phyloP scores from a whole-genome alignment of 1,139 yeast species.

The Geotrichum aggregatum region DNA sequence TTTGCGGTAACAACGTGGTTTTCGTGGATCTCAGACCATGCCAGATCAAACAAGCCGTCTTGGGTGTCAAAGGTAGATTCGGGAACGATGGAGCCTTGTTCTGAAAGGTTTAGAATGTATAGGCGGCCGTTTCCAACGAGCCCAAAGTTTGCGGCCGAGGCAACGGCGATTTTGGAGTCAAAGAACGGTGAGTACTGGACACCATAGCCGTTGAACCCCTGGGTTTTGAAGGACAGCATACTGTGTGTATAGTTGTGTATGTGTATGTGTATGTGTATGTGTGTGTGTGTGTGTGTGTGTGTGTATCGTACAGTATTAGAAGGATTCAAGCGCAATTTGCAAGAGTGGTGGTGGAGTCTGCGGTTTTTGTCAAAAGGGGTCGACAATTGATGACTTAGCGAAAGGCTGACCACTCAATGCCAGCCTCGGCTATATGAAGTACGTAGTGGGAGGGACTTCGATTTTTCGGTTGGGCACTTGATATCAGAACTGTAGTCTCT shows the following conservation, averaged over 20 bases:
- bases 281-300: too few species aligned
- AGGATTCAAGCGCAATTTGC: too few species aligned
- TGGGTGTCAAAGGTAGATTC: conserved; percentile 77
- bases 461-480: too few species aligned
- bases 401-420: too few species aligned
- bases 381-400: too few species aligned
- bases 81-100: conserved; percentile 55
- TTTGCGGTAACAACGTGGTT: conserved; percentile 77
- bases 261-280: too few species aligned
- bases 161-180: conserved; percentile 85
- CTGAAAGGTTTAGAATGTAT: conserved; percentile 61
- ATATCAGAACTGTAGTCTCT: too few species aligned
- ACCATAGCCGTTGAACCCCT: conserved; percentile 82
- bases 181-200: conserved; percentile 88
- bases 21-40: conserved; percentile 90
- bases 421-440: too few species aligned
- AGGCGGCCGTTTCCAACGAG: conserved; percentile 90
- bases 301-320: too few species aligned
- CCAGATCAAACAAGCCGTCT: conserved; percentile 81
- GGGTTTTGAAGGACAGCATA: conserved; percentile 69
- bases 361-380: too few species aligned
- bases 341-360: too few species aligned
- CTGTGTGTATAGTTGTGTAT: neutral
- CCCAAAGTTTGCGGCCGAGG: conserved; percentile 89
- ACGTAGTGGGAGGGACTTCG: too few species aligned